Evolutionary conservation across 768 basidiomycete genomes (phyloP).

Genomic region (Calvatia gigantea): DNA sequence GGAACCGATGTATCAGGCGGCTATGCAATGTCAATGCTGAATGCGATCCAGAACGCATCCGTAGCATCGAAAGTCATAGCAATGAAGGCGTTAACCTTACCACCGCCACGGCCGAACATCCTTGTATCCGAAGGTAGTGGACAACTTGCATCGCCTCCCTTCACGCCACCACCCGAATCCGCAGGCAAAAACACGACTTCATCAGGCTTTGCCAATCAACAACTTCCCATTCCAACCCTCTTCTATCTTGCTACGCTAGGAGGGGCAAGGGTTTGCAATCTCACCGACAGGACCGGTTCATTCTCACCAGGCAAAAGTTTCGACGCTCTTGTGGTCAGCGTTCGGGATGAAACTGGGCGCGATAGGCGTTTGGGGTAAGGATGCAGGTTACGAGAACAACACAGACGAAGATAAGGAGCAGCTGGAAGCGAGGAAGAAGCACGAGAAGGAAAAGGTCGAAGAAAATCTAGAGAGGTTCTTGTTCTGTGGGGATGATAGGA

Average conservation of each 20-base stretch:
- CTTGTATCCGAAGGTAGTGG: background rate
- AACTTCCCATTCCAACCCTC: slow-evolving; percentile 70
- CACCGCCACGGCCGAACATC: background rate
- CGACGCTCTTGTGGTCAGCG: slow-evolving; percentile 78
- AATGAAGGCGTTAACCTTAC: slow-evolving; percentile 32
- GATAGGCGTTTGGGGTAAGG: slow-evolving; percentile 39
- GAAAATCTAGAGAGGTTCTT: slow-evolving; percentile 78
- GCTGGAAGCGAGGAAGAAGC: no score
- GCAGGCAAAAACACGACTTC: background rate
- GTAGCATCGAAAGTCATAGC: slow-evolving; percentile 76
- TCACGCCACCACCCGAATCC: slow-evolving; percentile 3
- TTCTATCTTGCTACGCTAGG: slow-evolving; percentile 91
- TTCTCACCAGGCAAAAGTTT: slow-evolving; percentile 83
- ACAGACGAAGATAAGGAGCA: slow-evolving; percentile 27
- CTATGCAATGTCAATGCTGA: slow-evolving; percentile 76
- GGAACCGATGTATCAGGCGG: slow-evolving; percentile 94
- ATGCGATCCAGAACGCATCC: slow-evolving; percentile 69
- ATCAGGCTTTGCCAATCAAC: slow-evolving; percentile 46
- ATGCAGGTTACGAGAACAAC: slow-evolving; percentile 5
- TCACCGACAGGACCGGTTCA: slow-evolving; percentile 68
- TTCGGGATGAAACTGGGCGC: slow-evolving; percentile 44
- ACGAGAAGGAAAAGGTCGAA: slow-evolving; percentile 40
- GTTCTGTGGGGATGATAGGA: slow-evolving; percentile 84
- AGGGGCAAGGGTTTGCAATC: slow-evolving; percentile 78
- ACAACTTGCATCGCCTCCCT: slow-evolving; percentile 8